Conservation (phyloP, 2,329 filamentous ascomycete genomes). For the Bipolaris cookei region DNA sequence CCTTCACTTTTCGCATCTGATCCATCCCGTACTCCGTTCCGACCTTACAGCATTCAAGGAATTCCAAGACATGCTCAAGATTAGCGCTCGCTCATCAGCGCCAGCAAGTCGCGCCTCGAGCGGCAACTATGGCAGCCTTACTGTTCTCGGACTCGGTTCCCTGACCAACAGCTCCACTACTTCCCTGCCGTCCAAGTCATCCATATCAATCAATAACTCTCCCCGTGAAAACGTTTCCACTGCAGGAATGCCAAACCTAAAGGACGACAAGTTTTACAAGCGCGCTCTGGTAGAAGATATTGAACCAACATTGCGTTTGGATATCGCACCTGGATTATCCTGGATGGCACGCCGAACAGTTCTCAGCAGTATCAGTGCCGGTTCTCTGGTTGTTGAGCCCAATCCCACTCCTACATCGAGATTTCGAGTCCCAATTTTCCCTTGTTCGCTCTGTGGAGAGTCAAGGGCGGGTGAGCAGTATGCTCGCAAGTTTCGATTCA, state of each 20-base stretch:
- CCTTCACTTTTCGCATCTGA: slow-evolving; percentile 78
- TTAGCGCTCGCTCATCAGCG: slow-evolving; percentile 64
- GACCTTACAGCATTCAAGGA: slow-evolving; percentile 85
- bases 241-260: slow-evolving; percentile 66
- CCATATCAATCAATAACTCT: slow-evolving; percentile 41
- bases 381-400: slow-evolving; percentile 86
- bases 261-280: slow-evolving; percentile 95
- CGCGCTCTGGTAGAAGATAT: slow-evolving; percentile 87
- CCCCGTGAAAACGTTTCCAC: slow-evolving; percentile 41
- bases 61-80: slow-evolving; percentile 76
- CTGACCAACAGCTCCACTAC: slow-evolving; percentile 59
- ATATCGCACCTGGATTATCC: slow-evolving; percentile 86
- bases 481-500: slow-evolving; percentile 83
- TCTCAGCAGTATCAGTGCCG: slow-evolving; percentile 80
- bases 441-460: slow-evolving; percentile 91
- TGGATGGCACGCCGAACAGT: slow-evolving; percentile 92
- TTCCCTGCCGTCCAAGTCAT: slow-evolving; percentile 58
- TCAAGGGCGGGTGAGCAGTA: slow-evolving; percentile 72
- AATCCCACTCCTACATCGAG: slow-evolving; percentile 56
- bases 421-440: slow-evolving; percentile 64
- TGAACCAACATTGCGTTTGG: slow-evolving; percentile 88
- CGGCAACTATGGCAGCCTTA: slow-evolving; percentile 71
- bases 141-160: slow-evolving; percentile 62
- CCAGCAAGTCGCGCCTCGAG: slow-evolving; percentile 72
- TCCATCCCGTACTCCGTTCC: slow-evolving; percentile 81